Evolutionary conservation across 345 rosid genomes (phyloP).

Genomic region (Erucastrum elatum): DNA sequence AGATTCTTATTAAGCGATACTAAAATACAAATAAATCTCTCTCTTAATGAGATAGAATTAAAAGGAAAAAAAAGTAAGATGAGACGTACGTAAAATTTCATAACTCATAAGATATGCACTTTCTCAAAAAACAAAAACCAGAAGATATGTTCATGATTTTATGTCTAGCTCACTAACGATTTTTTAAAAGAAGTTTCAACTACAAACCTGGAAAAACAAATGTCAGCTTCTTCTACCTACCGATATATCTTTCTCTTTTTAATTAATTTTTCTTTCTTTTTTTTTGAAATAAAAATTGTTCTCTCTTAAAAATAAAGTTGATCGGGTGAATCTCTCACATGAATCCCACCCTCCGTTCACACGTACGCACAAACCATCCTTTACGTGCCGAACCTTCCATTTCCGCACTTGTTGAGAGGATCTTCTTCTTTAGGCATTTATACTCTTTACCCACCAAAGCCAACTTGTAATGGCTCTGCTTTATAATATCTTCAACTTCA

Average conservation of each 20-base stretch:
- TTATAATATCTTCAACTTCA: conserved; percentile 29
- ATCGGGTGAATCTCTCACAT: conserved; percentile 29
- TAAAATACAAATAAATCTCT: not conserved
- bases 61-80: not conserved
- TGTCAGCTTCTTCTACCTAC: conserved; percentile 42
- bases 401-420: conserved; percentile 29
- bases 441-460: conserved; percentile 31
- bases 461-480: conserved; percentile 30
- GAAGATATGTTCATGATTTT: not conserved
- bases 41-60: not conserved
- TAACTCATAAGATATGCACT: not conserved
- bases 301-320: not conserved
- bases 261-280: not conserved
- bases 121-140: not conserved
- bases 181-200: conserved; percentile 10
- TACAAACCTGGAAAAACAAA: conserved; percentile 28
- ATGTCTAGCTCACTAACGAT: not conserved
- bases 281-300: not conserved
- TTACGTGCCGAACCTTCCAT: conserved; percentile 37
- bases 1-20: not conserved
- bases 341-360: conserved; percentile 42
- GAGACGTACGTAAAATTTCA: not conserved
- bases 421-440: conserved; percentile 34
- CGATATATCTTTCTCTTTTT: conserved; percentile 28
- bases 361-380: conserved; percentile 32